Conservation (phyloP, 768 basidiomycete genomes). For the Steccherinum ochraceum region DNA sequence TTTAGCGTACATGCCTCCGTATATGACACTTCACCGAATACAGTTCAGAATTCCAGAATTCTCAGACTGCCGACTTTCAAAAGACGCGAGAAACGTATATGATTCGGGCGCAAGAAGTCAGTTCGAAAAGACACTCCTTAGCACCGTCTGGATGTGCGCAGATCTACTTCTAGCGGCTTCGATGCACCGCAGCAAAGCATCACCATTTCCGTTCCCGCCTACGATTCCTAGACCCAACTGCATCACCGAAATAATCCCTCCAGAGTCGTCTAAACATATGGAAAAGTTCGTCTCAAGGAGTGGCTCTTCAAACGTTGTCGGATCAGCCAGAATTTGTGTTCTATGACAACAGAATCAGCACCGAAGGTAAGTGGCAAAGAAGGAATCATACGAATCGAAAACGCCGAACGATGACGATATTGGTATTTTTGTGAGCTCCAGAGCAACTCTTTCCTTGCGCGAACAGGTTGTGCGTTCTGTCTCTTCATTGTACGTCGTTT, state of each 20-base stretch:
- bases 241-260: slow-evolving; percentile 42
- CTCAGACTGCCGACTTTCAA: not conserved
- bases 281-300: slow-evolving; percentile 69
- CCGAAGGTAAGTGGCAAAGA: not conserved
- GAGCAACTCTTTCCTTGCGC: slow-evolving; percentile 35
- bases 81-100: no score
- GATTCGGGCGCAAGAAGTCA: no score
- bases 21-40: no score
- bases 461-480: slow-evolving; percentile 58
- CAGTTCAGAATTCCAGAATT: no score
- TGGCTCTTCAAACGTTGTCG: slow-evolving; percentile 87
- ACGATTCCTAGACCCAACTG: slow-evolving; percentile 43
- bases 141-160: not conserved
- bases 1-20: not conserved
- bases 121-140: not conserved
- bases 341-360: slow-evolving; percentile 28
- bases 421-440: slow-evolving; percentile 43
- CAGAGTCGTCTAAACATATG: slow-evolving; percentile 48
- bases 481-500: slow-evolving; percentile 66
- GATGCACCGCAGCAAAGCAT: slow-evolving; percentile 34
- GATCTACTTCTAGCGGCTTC: slow-evolving; percentile 25
- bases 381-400: slow-evolving; percentile 63
- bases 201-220: slow-evolving; percentile 25
- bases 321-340: slow-evolving; percentile 68
- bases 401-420: slow-evolving; percentile 66